Evolutionary conservation across 768 basidiomycete species (phyloP), one percentile per base, ranked within the genome.

Genomic region (Inosperma sp.): DNA sequence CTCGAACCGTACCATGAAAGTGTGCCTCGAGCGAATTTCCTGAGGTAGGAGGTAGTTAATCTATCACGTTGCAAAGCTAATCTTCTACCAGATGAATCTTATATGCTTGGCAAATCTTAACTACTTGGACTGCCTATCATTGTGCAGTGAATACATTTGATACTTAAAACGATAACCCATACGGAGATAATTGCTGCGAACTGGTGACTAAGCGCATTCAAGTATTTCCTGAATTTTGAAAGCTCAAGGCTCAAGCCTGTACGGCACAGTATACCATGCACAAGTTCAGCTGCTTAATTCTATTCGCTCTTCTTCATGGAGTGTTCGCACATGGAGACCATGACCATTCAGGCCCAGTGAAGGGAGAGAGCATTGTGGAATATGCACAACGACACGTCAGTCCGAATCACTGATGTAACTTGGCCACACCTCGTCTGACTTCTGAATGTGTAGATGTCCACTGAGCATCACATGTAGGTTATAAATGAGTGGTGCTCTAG

Each of bases 351-450:
- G 77, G 78, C 1, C 77, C 75, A 23, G 65, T 69, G 22, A 60
- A 65, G 34, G 80, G 78, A 3, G 85, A 87, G 67, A 81, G 81
- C n/a, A 75, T 86, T 21, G 77, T 85, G 54, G 79, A 88, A 54
- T 97, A 97, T 71, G 92, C 92, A 43, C 75, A 86, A 65, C 76
- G 87, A 75, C 94, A 97, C 75, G 93, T 95, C 82, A 61, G 90
- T 81, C n/a, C n/a, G 23, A 29, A 52, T 30, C 35, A 14, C 25
- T 29, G 13, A 30, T 31, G 44, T 14, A 39, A 14, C n/a, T n/a
- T n/a, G n/a, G n/a, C n/a, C 16, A 12, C 47, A 22, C 26, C 34
- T n/a, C 37, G 44, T 31, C 43, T 62, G 26, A 55, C 27, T 30
- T 33, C 36, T 33, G 48, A 35, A 23, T 13, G 30, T 33, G 39